Evolutionary conservation across 352 stramenopile species (phyloP), one percentile per base, ranked within the genome.

Genomic region (Pythium phragmiticola): DNA sequence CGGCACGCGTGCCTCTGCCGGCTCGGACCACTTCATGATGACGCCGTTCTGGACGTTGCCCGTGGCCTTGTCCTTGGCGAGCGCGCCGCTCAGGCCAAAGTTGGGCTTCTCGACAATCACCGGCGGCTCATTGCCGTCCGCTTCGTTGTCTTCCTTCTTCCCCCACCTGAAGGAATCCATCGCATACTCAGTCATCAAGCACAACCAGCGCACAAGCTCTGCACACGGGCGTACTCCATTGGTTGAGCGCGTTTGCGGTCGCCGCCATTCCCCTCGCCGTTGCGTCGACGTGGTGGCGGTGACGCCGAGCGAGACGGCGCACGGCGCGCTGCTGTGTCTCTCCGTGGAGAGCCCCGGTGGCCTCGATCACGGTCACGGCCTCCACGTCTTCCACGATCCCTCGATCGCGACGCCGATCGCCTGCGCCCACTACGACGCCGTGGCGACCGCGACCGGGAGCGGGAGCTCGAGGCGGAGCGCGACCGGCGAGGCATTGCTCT

Each of bases 21-120:
- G 97, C 87, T 99, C 97, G 16, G 89, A 95, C 81, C 95, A 99
- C 77, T 99, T 99, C 34, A 99, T 84, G 30, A 98, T 80, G 1
- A 99, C 86, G 33, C 97, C 97, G 56, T 99, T 99, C 78, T 97
- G 93, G 49, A 96, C 75, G 72, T 99, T 99, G 9, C 97, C 97
- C 28, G 91, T 98, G 39, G 77, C 55, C n/a, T 83, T 81, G 75
- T 99, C 97, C 69, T 97, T 98, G 19, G 94, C 92, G 19, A 99
- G 82, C 7, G 97, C 97, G 26, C 97, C 97, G 51, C 93, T 98
- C 11, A 99, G 78, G 0, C 93, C 97, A 74, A 99, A 99, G 73
- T 99, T 98, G 14, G 97, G 88, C 69, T 98, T 99, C 65, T 97
- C 76, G 47, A 92, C 76, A 2, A 78, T 80, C 67, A 77, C 68